phyloP scores from a whole-genome alignment of 148 eudicot species.

The Diospyros kaki region DNA sequence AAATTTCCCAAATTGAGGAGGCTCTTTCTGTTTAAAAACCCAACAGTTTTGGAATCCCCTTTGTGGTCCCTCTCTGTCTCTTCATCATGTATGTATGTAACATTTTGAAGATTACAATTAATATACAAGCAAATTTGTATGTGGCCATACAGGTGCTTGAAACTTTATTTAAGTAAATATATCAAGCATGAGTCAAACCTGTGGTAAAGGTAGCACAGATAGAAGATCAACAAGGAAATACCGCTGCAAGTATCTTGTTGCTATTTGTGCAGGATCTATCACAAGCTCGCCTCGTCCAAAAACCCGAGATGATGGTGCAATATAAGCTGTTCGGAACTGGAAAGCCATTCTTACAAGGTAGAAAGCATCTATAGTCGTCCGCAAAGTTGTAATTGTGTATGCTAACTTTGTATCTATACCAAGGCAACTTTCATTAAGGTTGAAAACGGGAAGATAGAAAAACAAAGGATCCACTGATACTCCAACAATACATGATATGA shows the following conservation, averaged over 20 bases:
- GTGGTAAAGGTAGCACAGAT: conserved; percentile 42
- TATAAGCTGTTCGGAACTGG: conserved; percentile 43
- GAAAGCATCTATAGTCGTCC: conserved; percentile 35
- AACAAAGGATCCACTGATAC: conserved; percentile 60
- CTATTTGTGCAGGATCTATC: conserved; percentile 42
- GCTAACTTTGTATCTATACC: conserved; percentile 44
- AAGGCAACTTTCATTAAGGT: conserved; percentile 34
- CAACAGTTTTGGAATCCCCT: background rate
- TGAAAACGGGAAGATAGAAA: conserved; percentile 52
- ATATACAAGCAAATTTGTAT: background rate
- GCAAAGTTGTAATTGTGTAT: conserved; percentile 22
- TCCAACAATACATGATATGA: conserved; percentile 46
- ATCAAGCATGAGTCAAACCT: conserved; percentile 25
- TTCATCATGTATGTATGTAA: background rate
- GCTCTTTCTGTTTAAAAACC: background rate
- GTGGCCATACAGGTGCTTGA: background rate
- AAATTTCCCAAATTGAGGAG: background rate
- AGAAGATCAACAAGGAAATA: conserved; percentile 41
- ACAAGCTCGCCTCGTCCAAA: conserved; percentile 53
- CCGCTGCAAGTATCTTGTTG: conserved; percentile 34
- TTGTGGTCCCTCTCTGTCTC: background rate
- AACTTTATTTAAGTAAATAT: background rate
- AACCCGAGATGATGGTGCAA: conserved; percentile 49
- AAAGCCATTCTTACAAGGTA: conserved; percentile 38
- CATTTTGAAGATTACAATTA: background rate